Evolutionary conservation across 169 alveolate genomes (phyloP), one percentile per base, ranked within the genome.

Genomic region (Cryptosporidium sp.): DNA sequence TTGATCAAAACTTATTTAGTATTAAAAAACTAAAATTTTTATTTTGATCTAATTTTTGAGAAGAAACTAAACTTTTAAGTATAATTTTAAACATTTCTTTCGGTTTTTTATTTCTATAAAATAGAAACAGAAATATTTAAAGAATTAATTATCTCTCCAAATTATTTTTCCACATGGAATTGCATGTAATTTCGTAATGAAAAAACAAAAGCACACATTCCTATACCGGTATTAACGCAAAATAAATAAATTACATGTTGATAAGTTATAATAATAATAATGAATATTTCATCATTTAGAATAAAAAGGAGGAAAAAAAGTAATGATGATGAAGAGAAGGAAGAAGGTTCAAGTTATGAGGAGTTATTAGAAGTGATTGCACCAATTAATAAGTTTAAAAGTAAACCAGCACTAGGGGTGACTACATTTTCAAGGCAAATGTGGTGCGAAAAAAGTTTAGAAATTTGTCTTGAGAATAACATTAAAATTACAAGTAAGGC

Each of bases 391-490:
- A 80, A 80, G 21, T 80, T 43, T 37, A 80, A 65, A 41, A 65
- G 35, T 23, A 80, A 80, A 29, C 75, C 73, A 18, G 69, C 33
- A 80, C 18, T 80, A n/a, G 89, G 89, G 7, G 89, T 80, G 0
- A 80, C 89, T 0, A 80, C 89, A 21, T 65, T 80, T 62, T 80
- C 89, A 10, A 80, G 80, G 39, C 89, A 80, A 80, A 80, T 80
- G 73, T 80, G 89, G 89, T 80, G 89, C 31, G 89, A 80, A 59
- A 61, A 80, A 59, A 80, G 80, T 41, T 31, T 80, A 8, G 89
- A 80, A 14, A 62, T 80, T 59, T 80, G 69, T 43, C 75, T 80
- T 23, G 89, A 80, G 18, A 62, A 59, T 6, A 65, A 80, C 31
- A 65, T 80, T 43, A 80, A 62, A 65, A 37, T 65, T 18, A 62